Evolutionary conservation across 108 stramenopile species (phyloP), one percentile per base, ranked within the genome.

Genomic region (Discostella pseudostelligera): DNA sequence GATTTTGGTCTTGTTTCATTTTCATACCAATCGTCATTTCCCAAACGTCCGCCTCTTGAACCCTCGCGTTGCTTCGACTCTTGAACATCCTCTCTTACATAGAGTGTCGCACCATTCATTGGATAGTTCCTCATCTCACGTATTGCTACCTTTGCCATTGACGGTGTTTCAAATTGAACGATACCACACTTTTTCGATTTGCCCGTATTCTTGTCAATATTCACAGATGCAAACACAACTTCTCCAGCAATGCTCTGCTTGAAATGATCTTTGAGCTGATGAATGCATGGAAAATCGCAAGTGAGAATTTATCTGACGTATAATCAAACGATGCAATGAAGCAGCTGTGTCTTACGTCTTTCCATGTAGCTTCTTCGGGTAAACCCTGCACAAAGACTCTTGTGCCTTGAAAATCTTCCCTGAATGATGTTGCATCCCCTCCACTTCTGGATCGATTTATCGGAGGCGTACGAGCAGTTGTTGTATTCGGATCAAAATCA

Each of bases 161-260:
- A 80, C 1, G 84, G 74, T 1, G 85, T 89, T 65, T 90, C 86
- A 58, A 78, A 93, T 49, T 93, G 88, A 4, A 93, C 92, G 46
- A 93, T 83, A 10, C 92, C 92, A 61, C 81, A 82, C 14, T 83
- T 84, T 72, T 89, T 89, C 11, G 85, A 81, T 59, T 74, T 62
- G 14, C 92, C 87, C 11, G 85, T 89, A 11, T 29, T 62, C 3
- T 39, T 44, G 62, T 93, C 87, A 39, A 81, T 64, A 57, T 83
- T 84, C 17, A 93, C 76, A 16, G 87, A 87, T n/a, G 92, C 87
- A 74, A 85, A 90, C 4, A 87, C 87, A 57, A 93, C 92, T 12
- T 86, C 75, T 9, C 84, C 85, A 9, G 1, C 26, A 3, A 50
- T 50, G 49, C 13, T 25, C 1, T 69, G 28, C 22, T 72, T 63